Evolutionary conservation across 2,329 filamentous ascomycete species (phyloP).

Genomic region (Fusarium lateritium): DNA sequence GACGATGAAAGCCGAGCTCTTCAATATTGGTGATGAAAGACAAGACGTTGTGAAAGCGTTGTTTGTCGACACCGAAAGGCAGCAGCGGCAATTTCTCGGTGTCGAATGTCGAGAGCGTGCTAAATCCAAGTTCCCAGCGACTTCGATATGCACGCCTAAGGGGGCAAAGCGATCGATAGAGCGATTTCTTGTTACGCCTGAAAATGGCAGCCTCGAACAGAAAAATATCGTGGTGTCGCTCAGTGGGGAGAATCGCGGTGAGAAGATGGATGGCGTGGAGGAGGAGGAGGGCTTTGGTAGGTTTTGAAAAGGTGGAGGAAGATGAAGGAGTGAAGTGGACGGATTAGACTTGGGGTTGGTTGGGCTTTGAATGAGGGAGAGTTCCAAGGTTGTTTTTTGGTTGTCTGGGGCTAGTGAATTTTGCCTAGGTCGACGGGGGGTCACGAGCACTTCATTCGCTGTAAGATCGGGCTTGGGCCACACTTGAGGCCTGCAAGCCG

Average conservation of each 20-base stretch:
- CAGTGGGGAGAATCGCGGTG: neutral
- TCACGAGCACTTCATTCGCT: slow-evolving; percentile 43
- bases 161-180: slow-evolving; percentile 3
- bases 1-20: slow-evolving; percentile 4
- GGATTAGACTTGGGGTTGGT: slow-evolving; percentile 34
- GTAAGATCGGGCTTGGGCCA: slow-evolving; percentile 26
- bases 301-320: slow-evolving; percentile 39
- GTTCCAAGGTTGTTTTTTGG: slow-evolving; percentile 39
- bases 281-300: slow-evolving; percentile 13
- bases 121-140: slow-evolving; percentile 6
- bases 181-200: neutral
- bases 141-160: neutral
- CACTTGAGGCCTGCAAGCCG: slow-evolving; percentile 25
- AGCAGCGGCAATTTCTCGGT: slow-evolving; percentile 9
- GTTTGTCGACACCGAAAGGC: slow-evolving; percentile 10
- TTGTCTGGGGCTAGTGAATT: slow-evolving; percentile 43
- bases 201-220: neutral
- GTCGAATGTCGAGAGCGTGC: slow-evolving; percentile 6
- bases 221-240: too few relatives aligned
- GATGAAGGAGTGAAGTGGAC: slow-evolving; percentile 33
- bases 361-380: slow-evolving; percentile 40
- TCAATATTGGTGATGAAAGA: slow-evolving; percentile 9
- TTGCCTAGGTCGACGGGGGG: slow-evolving; percentile 31
- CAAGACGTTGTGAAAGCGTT: neutral
- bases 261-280: slow-evolving; percentile 16